Base-by-base conservation (phyloP, 768 basidiomycete species). In the Termitomyces titanicus region DNA sequence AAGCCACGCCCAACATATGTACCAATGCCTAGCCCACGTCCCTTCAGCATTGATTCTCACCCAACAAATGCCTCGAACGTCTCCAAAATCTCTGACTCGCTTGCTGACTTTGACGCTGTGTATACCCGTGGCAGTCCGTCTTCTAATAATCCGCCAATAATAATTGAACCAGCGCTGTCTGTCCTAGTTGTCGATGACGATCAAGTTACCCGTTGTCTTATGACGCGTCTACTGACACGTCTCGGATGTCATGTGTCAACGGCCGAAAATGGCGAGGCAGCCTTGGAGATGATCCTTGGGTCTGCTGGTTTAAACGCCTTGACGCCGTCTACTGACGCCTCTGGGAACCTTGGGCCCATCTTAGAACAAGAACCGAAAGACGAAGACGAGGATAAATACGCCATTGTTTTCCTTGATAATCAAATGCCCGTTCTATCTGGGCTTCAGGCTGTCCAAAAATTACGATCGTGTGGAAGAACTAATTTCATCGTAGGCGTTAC, bases 181-280 rank as follows among this genome's bases (percentile, higher is more conserved):
- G 89, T 89, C 44, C 75, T 92, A 18, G 89, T 93, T 3, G 92
- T 93, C 0, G 92, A 93, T 61, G 90, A 94, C 63, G 93, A 95
- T 67, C 70, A 78, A 11, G 68, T 94, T 51, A 94, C 93, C 49
- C 80, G 92, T 48, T 84, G 80, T 48, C 72, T 94, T 56, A 93
- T 94, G 92, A 80, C 77, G 56, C 79, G 91, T 22, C 81, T 92
- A 68, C 74, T 94, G 40, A 80, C 81, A n/a, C 78, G 91, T 34
- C 74, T 94, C 2, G 91, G 92, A 1, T 93, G 91, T 68, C 68
- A 69, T 29, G 91, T 94, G n/a, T 74, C 81, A 13, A 84, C 83
- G 17, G 92, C 93, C 11, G 89, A 94, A 72, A 92, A 95, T 63
- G 93, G 93, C 6, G 81, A 87, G 64, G 67, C 85, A 34, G 91